Conservation (phyloP, 2,329 filamentous ascomycete species). For the Westerdykella ornata region DNA sequence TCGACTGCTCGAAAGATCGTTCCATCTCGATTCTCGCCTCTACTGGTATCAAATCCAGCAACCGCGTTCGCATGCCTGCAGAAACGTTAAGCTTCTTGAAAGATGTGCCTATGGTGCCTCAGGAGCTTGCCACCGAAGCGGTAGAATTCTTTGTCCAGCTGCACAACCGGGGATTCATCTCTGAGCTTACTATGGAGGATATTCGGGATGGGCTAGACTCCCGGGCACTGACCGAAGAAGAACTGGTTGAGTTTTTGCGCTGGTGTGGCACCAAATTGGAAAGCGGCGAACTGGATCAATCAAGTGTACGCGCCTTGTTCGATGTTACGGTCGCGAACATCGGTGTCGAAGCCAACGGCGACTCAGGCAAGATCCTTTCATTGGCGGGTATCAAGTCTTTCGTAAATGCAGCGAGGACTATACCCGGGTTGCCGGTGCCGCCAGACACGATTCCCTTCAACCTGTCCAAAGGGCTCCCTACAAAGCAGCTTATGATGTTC, state of each 20-base stretch:
- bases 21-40: constrained; percentile 85
- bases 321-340: constrained; percentile 70
- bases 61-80: constrained; percentile 69
- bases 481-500: constrained; percentile 66
- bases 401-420: constrained; percentile 69
- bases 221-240: constrained; percentile 70
- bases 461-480: constrained; percentile 66
- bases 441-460: constrained; percentile 74
- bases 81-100: constrained; percentile 73
- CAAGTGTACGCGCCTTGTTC: constrained; percentile 63
- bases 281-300: constrained; percentile 63
- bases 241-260: constrained; percentile 73
- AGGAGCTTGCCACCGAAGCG: constrained; percentile 61
- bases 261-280: constrained; percentile 73
- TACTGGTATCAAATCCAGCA: constrained; percentile 76
- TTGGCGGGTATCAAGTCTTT: constrained; percentile 70
- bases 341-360: constrained; percentile 45
- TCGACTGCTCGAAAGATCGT: constrained; percentile 73
- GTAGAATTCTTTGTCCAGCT: constrained; percentile 72
- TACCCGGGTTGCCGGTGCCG: constrained; percentile 72
- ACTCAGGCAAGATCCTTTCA: constrained; percentile 65
- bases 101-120: constrained; percentile 78
- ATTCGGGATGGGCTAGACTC: constrained; percentile 76
- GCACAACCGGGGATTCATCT: constrained; percentile 78
- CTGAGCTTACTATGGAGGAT: constrained; percentile 77